phyloP scores from a whole-genome alignment of 2,329 filamentous ascomycete genomes.

The Fusarium subglutinans region DNA sequence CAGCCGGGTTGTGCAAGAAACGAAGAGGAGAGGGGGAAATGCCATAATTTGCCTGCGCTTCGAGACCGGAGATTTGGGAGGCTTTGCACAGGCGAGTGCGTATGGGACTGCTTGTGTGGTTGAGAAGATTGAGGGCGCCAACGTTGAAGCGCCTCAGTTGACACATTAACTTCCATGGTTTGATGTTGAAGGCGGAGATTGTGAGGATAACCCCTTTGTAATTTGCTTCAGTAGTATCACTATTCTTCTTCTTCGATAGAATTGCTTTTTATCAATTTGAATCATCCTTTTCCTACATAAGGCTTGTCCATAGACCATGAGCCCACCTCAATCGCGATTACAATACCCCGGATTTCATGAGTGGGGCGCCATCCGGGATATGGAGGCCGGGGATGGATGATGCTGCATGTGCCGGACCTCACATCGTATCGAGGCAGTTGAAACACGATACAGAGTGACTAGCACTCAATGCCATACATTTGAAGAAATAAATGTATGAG shows the following conservation, averaged over 20 bases:
- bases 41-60: constrained; percentile 68
- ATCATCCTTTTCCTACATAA: neutral
- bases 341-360: neutral
- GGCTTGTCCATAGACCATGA: neutral
- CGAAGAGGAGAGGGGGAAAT: constrained; percentile 66
- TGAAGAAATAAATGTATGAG: neutral
- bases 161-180: neutral
- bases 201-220: neutral
- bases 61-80: constrained; percentile 63
- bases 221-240: neutral
- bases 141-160: constrained; percentile 43
- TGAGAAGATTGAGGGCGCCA: constrained; percentile 60
- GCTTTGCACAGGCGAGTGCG: constrained; percentile 67
- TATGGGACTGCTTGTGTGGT: constrained; percentile 68
- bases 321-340: neutral
- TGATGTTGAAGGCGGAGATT: neutral
- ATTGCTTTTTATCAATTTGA: neutral
- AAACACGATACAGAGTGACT: no score
- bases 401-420: neutral
- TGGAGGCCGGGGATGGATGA: neutral
- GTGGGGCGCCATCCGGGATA: constrained; percentile 4
- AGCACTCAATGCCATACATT: neutral
- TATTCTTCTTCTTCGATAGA: neutral
- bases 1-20: constrained; percentile 63
- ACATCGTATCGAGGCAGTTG: neutral